Evolutionary conservation across 225 moss, liverwort and hornwort genomes (phyloP).

Genomic region (Polytrichum commune): DNA sequence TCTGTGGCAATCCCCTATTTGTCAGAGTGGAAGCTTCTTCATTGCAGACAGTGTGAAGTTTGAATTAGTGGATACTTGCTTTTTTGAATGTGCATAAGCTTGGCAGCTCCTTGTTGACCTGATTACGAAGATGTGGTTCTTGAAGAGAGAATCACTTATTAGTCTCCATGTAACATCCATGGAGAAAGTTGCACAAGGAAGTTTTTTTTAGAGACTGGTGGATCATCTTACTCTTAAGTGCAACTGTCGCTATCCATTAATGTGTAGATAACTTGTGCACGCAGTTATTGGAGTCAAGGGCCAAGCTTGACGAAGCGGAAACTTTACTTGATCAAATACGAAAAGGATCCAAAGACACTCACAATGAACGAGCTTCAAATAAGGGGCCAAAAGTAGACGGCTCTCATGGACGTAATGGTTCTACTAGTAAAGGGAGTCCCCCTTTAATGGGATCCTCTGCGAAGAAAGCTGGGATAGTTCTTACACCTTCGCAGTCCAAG

Average conservation of each 20-base stretch:
- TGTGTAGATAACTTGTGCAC: neutral
- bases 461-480: conserved; percentile 16
- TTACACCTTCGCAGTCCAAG: conserved; percentile 20
- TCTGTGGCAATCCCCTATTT: too few species aligned
- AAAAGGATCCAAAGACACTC: conserved; percentile 18
- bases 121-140: too few species aligned
- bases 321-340: conserved; percentile 32
- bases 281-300: conserved; percentile 42
- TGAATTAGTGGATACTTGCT: too few species aligned
- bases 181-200: neutral
- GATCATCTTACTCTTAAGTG: neutral
- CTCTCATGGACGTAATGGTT: conserved; percentile 14
- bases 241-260: neutral
- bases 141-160: neutral
- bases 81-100: too few species aligned
- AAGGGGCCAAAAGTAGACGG: conserved; percentile 26
- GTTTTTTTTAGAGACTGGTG: neutral
- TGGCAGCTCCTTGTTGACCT: too few species aligned
- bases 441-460: conserved; percentile 20
- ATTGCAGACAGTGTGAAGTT: too few species aligned
- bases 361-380: conserved; percentile 13
- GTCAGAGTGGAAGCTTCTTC: too few species aligned
- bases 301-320: conserved; percentile 42
- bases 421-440: conserved; percentile 13
- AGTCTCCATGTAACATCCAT: neutral